Conservation (phyloP, 2,329 filamentous ascomycete genomes). For the Curvularia hawaiiensis region DNA sequence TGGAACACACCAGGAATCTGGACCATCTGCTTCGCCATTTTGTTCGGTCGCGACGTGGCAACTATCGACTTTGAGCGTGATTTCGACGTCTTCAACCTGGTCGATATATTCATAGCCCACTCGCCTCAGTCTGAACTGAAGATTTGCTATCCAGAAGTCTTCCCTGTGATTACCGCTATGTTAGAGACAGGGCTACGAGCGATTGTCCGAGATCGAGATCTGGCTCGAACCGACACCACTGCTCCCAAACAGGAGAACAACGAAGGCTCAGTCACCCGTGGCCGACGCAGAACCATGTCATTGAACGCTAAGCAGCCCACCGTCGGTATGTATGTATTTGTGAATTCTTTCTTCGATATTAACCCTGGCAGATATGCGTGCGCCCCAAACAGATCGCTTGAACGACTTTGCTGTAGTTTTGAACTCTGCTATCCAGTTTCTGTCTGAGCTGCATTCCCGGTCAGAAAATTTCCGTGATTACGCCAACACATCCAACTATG, state of each 20-base stretch:
- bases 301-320: conserved; percentile 60
- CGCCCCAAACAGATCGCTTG: conserved; percentile 48
- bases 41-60: conserved; percentile 84
- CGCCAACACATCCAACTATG: conserved; percentile 76
- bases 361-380: conserved; percentile 34
- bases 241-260: conserved; percentile 23
- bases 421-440: conserved; percentile 76
- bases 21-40: conserved; percentile 84
- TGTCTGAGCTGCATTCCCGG: conserved; percentile 77
- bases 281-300: conserved; percentile 69
- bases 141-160: conserved; percentile 77
- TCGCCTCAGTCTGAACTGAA: conserved; percentile 54
- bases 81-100: conserved; percentile 75
- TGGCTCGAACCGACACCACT: conserved; percentile 24
- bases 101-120: conserved; percentile 69
- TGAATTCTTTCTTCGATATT: conserved; percentile 4
- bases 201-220: conserved; percentile 44
- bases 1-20: conserved; percentile 87
- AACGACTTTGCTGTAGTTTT: conserved; percentile 69
- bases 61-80: conserved; percentile 73
- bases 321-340: conserved; percentile 30
- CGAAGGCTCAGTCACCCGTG: conserved; percentile 40
- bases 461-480: conserved; percentile 84
- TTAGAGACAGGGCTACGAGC: conserved; percentile 78
- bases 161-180: conserved; percentile 84